A percentile compares a stretch with the other conserved stretches of the same genome.
Conservation (phyloP, 2,329 filamentous ascomycete species). For the Cordyceps cicadae region DNA sequence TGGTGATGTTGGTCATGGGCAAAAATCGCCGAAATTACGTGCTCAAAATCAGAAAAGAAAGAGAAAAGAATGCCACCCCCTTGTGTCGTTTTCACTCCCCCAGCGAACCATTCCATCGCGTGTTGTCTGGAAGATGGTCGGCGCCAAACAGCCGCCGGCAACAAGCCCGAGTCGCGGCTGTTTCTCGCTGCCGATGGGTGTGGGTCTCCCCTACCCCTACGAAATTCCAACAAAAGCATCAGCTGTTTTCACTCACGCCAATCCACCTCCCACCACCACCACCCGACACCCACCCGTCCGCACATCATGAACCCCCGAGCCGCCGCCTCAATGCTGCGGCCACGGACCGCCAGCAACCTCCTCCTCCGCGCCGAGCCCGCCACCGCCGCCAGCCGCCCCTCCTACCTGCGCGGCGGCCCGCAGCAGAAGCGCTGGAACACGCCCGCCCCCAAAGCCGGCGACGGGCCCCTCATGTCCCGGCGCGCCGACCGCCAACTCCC, state of each 20-base stretch:
- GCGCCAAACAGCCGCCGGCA: not conserved
- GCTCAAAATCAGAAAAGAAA: too few species aligned
- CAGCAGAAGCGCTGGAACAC: slow-evolving; percentile 40
- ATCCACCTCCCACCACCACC: not conserved
- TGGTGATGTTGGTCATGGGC: too few species aligned
- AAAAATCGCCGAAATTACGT: too few species aligned
- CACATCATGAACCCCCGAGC: not conserved
- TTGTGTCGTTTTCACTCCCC: too few species aligned
- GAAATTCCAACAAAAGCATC: not conserved
- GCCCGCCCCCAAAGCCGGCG: slow-evolving; percentile 48
- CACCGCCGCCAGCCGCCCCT: not conserved
- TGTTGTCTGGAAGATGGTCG: too few species aligned
- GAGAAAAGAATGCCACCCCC: too few species aligned
- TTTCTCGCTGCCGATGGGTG: too few species aligned
- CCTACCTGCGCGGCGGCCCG: slow-evolving; percentile 8
- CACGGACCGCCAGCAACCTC: not conserved
- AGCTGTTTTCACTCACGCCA: not conserved
- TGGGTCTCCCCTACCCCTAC: not conserved
- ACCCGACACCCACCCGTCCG: not conserved
- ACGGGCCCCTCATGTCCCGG: slow-evolving; percentile 57
- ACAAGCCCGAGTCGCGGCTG: too few species aligned
- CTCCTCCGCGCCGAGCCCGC: not conserved
- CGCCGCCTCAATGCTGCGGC: slow-evolving; percentile 5
- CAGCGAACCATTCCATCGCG: too few species aligned
- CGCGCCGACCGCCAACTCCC: slow-evolving; percentile 59